Evolutionary conservation across 2,329 filamentous ascomycete genomes (phyloP).

Genomic region (Clonostachys chloroleuca): DNA sequence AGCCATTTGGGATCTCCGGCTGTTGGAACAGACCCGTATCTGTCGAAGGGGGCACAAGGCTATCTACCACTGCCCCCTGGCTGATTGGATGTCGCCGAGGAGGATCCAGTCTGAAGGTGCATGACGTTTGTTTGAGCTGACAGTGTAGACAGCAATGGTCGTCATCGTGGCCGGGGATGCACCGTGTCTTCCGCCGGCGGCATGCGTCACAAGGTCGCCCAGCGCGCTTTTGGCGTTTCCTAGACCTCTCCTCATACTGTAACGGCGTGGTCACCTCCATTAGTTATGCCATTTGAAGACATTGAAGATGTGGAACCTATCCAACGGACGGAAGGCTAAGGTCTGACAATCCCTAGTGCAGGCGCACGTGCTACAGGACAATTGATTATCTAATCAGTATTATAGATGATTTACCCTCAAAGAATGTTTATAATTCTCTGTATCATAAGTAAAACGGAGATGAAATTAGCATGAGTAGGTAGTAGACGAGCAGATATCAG

Average conservation of each 20-base stretch:
- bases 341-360: too few relatives aligned
- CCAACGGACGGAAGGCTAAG: too few relatives aligned
- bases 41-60: not conserved
- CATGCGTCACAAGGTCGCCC: slow-evolving; percentile 13
- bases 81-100: not conserved
- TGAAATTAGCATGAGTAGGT: too few relatives aligned
- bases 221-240: slow-evolving; percentile 19
- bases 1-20: not conserved
- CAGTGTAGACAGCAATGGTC: slow-evolving; percentile 6
- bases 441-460: not conserved
- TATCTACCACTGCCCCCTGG: too few relatives aligned
- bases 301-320: not conserved
- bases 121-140: slow-evolving; percentile 5
- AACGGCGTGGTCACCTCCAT: slow-evolving; percentile 24
- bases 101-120: slow-evolving; percentile 5
- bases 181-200: slow-evolving; percentile 7
- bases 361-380: too few relatives aligned
- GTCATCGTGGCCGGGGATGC: slow-evolving; percentile 1
- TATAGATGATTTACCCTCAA: not conserved
- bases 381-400: not conserved
- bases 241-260: slow-evolving; percentile 19
- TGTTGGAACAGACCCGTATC: not conserved
- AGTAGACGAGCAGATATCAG: too few relatives aligned
- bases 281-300: not conserved
- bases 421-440: not conserved